Evolutionary conservation across 345 rosid genomes (phyloP).

Genomic region (Pugionium dolabratum): DNA sequence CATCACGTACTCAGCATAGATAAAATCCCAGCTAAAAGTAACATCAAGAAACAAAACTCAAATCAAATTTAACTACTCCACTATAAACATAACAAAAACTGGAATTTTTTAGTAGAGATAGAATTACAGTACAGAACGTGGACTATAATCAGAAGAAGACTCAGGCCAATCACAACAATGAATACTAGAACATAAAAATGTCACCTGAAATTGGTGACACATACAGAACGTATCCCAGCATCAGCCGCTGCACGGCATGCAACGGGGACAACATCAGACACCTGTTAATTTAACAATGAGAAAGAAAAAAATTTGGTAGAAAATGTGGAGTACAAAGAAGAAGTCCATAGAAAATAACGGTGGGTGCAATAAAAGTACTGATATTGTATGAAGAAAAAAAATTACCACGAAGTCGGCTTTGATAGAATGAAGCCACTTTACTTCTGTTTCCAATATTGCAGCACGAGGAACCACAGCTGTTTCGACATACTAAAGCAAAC

Average conservation of each 20-base stretch:
- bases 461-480: slow-evolving; percentile 92
- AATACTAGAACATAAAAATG: slow-evolving; percentile 18
- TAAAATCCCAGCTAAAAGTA: slow-evolving; percentile 88
- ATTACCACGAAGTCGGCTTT: slow-evolving; percentile 90
- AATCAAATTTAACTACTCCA: not conserved
- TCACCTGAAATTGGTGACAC: slow-evolving; percentile 98
- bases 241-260: slow-evolving; percentile 99
- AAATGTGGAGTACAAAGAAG: slow-evolving; percentile 1
- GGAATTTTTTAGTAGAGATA: too few relatives aligned
- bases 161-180: slow-evolving; percentile 8
- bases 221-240: slow-evolving; percentile 97
- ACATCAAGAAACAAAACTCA: slow-evolving; percentile 3
- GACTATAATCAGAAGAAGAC: slow-evolving; percentile 8
- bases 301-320: not conserved
- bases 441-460: slow-evolving; percentile 77
- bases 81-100: too few relatives aligned
- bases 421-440: slow-evolving; percentile 87
- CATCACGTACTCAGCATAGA: slow-evolving; percentile 98
- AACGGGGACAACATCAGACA: slow-evolving; percentile 97
- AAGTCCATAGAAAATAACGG: not conserved
- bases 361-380: not conserved
- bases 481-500: slow-evolving; percentile 73
- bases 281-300: slow-evolving; percentile 55
- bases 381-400: slow-evolving; percentile 13
- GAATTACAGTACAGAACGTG: slow-evolving; percentile 15